These are phyloP conservation scores for Phoma herbarum DNA, from an alignment of 2,329 filamentous ascomycete genomes.

Conservation along the genomic window DNA sequence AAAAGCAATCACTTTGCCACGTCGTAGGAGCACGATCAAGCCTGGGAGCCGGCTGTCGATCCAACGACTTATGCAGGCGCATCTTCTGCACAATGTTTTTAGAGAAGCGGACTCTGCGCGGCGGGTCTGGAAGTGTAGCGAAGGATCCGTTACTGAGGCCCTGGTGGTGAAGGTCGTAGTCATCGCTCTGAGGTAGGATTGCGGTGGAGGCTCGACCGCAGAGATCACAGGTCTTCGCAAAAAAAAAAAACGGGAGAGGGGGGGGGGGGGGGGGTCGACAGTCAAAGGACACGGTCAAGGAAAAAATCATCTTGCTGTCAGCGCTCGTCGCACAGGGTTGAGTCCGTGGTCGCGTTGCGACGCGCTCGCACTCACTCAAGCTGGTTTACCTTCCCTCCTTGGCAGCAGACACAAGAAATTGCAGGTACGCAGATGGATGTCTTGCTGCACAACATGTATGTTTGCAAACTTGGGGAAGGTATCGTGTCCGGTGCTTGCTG, in stretches of 20 bases:
- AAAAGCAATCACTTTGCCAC: not conserved
- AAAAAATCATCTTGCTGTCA: not conserved
- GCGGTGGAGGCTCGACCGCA: not conserved
- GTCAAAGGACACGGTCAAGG: not conserved
- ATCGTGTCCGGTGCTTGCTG: slow-evolving; percentile 7
- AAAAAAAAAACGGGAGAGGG: too few species aligned
- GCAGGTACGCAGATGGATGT: not conserved
- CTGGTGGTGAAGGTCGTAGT: not conserved
- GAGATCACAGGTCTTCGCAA: not conserved
- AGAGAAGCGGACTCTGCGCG: not conserved
- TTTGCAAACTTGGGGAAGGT: slow-evolving; percentile 7
- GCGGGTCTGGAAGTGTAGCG: not conserved
- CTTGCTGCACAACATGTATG: not conserved
- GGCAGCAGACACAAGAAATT: not conserved
- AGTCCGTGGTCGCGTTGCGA: not conserved
- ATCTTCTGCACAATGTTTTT: not conserved
- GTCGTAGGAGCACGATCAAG: not conserved
- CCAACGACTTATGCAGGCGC: not conserved
- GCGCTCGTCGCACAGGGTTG: not conserved
- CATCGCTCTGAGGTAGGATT: not conserved
- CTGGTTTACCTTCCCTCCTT: not conserved
- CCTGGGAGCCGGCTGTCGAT: not conserved
- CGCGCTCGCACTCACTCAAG: slow-evolving; percentile 1
- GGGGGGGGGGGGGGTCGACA: not conserved
- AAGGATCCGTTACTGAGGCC: not conserved